Evolutionary conservation across 2,329 filamentous ascomycete genomes (phyloP).

Genomic region (Ophiostoma piceae): DNA sequence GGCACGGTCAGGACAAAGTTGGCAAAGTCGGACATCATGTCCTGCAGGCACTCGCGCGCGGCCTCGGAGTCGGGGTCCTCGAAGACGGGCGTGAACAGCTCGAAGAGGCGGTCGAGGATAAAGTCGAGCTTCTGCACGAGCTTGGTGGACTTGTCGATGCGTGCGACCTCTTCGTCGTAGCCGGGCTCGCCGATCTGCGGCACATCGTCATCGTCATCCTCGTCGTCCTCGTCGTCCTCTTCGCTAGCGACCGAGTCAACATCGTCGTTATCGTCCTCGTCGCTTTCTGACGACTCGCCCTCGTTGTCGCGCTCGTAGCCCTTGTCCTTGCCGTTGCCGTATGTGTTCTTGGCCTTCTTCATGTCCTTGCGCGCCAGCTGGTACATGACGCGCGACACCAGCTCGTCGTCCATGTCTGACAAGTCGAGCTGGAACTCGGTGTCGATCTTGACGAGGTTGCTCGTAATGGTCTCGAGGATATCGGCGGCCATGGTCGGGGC

Average conservation of each 20-base stretch:
- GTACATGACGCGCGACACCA: slow-evolving; percentile 66
- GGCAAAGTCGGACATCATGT: slow-evolving; percentile 78
- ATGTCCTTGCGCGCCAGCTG: slow-evolving; percentile 37
- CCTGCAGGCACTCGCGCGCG: slow-evolving; percentile 68
- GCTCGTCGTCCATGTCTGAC: slow-evolving; percentile 85
- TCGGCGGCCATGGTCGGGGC: slow-evolving; percentile 72
- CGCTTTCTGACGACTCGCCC: slow-evolving; percentile 43
- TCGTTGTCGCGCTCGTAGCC: slow-evolving; percentile 30
- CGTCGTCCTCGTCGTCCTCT: slow-evolving; percentile 3
- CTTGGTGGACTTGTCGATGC: slow-evolving; percentile 67
- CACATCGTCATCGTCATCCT: slow-evolving; percentile 13
- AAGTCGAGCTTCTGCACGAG: slow-evolving; percentile 88
- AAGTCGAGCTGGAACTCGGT: slow-evolving; percentile 91
- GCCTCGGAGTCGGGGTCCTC: slow-evolving; percentile 60
- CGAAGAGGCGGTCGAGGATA: slow-evolving; percentile 82
- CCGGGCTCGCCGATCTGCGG: slow-evolving; percentile 67
- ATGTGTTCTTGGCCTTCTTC: not conserved
- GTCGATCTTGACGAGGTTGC: slow-evolving; percentile 87
- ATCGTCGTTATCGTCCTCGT: slow-evolving; percentile 42
- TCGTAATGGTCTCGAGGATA: slow-evolving; percentile 75
- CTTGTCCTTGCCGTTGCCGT: not conserved
- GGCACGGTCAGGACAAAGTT: slow-evolving; percentile 86
- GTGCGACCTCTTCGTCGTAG: slow-evolving; percentile 56
- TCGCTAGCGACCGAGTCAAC: slow-evolving; percentile 13
- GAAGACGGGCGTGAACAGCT: slow-evolving; percentile 72